Percentiles rank a stretch among this genome's conserved stretches.
Evolutionary conservation across 208 protist species (phyloP).

Genomic region (Strigomonas galati): DNA sequence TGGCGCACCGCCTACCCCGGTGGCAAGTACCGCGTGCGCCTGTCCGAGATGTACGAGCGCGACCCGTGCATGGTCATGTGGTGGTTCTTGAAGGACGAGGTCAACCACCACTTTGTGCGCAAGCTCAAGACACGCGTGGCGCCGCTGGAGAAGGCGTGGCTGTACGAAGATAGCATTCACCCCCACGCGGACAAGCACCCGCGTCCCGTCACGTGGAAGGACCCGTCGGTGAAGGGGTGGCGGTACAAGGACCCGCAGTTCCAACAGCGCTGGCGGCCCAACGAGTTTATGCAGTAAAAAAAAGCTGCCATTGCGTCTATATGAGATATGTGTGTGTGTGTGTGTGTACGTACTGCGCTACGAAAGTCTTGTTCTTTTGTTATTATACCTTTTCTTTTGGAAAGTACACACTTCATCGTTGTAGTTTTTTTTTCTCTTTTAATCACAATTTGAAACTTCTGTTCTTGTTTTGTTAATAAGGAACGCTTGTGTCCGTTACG

Average conservation of each 20-base stretch:
- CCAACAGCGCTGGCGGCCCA: conserved; percentile 79
- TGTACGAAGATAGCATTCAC: conserved; percentile 87
- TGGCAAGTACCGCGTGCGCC: conserved; percentile 87
- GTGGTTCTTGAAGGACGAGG: conserved; percentile 89
- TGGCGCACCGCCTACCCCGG: conserved; percentile 91
- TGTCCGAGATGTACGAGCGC: conserved; percentile 91
- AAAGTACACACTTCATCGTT: neutral
- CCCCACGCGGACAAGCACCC: conserved; percentile 85
- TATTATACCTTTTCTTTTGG: neutral
- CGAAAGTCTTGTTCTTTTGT: neutral
- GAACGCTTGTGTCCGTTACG: too few species aligned
- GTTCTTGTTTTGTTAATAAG: too few species aligned
- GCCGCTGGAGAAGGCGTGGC: conserved; percentile 90
- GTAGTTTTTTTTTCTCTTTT: neutral
- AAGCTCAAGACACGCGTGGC: conserved; percentile 88
- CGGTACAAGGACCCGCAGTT: conserved; percentile 81
- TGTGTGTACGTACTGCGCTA: neutral
- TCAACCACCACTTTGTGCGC: conserved; percentile 87
- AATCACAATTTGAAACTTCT: neutral
- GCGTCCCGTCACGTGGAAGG: conserved; percentile 78
- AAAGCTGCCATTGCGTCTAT: neutral
- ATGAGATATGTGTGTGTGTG: neutral
- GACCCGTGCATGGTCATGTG: conserved; percentile 93
- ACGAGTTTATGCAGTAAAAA: conserved; percentile 75
- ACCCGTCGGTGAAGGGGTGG: conserved; percentile 50